Base-by-base conservation (phyloP, 441 rosid species). In the Jatropha podagrica region DNA sequence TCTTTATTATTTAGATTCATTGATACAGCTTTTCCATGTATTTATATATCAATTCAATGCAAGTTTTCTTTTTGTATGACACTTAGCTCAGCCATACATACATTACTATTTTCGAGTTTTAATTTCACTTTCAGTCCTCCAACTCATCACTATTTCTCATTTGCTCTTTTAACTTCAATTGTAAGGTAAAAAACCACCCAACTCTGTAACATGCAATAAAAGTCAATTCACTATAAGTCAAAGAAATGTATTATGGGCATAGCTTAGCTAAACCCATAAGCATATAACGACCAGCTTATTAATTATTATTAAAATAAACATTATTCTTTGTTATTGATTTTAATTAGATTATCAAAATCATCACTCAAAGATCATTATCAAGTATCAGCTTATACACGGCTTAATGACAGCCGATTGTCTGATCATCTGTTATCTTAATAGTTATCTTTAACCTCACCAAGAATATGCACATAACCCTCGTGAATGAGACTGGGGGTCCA, bases 1-100 rank as follows among this genome's bases (percentile, higher is more conserved):
- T 69, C 63, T 76, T 68, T 68, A 11, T 37, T 48, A 60, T 26
- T 65, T 67, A 73, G 37, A 63, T 74, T 60, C 59, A 71, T 60
- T 65, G 14, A 66, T 27, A 27, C 75, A 40, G 23, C n/a, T 18
- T 68, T 76, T 23, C 65, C 46, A 72, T 73, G 61, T 79, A 54
- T 79, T 48, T 44, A 62, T 74, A 32, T 69, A 56, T 68, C 52
- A 27, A 65, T 23, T 62, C 52, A 54, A 68, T 68, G 49, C n/a
- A 70, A 17, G n/a, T 44, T 42, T 37, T 37, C 26, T 17, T 69
- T 58, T 52, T n/a, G 15, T 44, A 38, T 15, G 27, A 7, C 26
- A 20, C 8, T 2, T 13, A 26, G 15, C 18, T 20, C 41, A 7
- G 48, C 38, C 23, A 20, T 65, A 71, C 71, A 65, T 55, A 11